Percentiles rank a stretch among this genome's conserved stretches.
Evolutionary conservation across 192 early-diverging fungal genomes (phyloP).

Genomic region (Phycomyces nitens): DNA sequence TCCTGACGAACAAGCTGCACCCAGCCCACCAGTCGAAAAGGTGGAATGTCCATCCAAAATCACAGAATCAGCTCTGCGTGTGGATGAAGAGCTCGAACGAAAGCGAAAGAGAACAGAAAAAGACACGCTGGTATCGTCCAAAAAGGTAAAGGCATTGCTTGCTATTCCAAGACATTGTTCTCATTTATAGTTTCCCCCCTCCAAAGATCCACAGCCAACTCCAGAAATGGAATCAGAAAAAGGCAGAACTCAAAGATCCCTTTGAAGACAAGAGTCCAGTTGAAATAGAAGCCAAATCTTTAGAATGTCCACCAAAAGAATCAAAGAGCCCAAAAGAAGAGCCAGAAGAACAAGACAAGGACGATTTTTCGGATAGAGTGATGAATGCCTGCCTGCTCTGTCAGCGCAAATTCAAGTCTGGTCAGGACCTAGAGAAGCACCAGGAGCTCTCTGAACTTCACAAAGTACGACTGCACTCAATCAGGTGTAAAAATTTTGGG

Average conservation of each 20-base stretch:
- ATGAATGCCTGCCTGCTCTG: constrained; percentile 58
- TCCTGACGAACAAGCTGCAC: background rate
- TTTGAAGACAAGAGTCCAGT: no score
- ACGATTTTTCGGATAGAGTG: constrained; percentile 36
- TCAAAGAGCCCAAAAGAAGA: no score
- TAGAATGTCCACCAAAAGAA: no score
- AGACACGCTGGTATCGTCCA: background rate
- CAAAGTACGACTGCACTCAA: constrained; percentile 37
- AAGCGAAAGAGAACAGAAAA: constrained; percentile 21
- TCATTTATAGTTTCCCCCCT: no score
- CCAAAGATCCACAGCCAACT: constrained; percentile 23
- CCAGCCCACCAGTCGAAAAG: background rate
- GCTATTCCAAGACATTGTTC: no score
- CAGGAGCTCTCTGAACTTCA: constrained; percentile 55
- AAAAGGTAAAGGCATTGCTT: no score
- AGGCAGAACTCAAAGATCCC: background rate
- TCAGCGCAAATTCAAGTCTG: constrained; percentile 52
- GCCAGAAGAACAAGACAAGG: background rate
- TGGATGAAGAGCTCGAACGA: constrained; percentile 4
- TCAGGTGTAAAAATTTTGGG: no score
- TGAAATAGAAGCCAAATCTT: no score
- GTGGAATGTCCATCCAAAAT: background rate
- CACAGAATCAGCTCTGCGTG: background rate
- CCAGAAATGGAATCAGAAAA: constrained; percentile 8
- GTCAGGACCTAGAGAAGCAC: constrained; percentile 50